Evolutionary conservation across 2,329 filamentous ascomycete genomes (phyloP), one percentile per base, ranked within the genome.

Genomic region (Alternaria brassicicola): DNA sequence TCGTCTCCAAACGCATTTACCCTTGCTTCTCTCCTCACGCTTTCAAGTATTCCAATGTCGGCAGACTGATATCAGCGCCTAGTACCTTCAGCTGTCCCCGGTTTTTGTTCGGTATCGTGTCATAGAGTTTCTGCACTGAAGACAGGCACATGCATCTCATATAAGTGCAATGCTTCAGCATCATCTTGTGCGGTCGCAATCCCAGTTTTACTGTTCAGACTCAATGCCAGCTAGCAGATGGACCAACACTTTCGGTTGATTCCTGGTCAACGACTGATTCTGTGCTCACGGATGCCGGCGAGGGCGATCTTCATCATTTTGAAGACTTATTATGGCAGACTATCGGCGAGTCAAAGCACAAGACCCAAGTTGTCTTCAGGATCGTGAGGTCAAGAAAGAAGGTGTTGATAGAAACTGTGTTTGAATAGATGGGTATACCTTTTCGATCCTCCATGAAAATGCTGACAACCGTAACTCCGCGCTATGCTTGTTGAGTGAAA

Each of bases 31-130:
- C 55, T 2, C 35, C 67, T 6, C 69, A 41, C 5, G 39, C 28
- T 3, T 49, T 52, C 4, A 71, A 31, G 30, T 66, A 71, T 7
- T 43, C 46, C 33, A 74, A 42, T 69, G 72, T 73, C 0, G 47
- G 28, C 6, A 54, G 21, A 38, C 63, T 69, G 8, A 69, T 55
- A 48, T 74, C 71, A n/a, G 55, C 63, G 7, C 65, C 67, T 2
- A 72, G 58, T 0, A 74, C 53, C 13, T 62, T 58, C 7, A 71
- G 13, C 1, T 52, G 43, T 8, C 4, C 17, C 70, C 65, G 69
- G 0, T 63, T 53, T n/a, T 63, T 50, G 5, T 45, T 47, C 4
- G 59, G 59, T 6, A 71, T 41, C 0, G 48, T 45, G 0, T 59
- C 59, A 43, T 73, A 71, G 2, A 73, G 13, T 10, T 62, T 64